phyloP scores from a whole-genome alignment of 75 land plant species.

The Cunninghamia lanceolata region DNA sequence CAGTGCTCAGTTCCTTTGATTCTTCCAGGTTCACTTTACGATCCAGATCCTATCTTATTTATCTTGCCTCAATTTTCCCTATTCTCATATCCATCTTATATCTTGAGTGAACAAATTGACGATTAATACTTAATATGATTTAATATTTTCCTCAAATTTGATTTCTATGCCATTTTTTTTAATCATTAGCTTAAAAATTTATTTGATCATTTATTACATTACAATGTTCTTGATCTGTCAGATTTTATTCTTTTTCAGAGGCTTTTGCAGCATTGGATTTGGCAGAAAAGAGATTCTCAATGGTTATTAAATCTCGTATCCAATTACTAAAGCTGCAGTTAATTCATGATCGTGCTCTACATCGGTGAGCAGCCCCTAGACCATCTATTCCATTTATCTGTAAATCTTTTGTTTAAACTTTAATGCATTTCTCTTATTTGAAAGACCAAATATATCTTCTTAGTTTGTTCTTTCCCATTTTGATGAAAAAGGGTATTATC shows the following conservation, averaged over 20 bases:
- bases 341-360: slow-evolving; percentile 83
- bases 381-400: neutral
- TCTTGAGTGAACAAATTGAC: no score
- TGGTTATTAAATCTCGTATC: slow-evolving; percentile 60
- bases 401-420: slow-evolving; percentile 4
- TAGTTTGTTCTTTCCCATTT: no score
- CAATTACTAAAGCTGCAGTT: slow-evolving; percentile 68
- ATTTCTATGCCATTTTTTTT: no score
- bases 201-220: slow-evolving; percentile 30
- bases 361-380: slow-evolving; percentile 44
- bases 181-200: no score
- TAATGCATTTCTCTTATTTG: neutral
- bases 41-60: no score
- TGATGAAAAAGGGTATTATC: neutral
- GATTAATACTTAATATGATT: no score
- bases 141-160: no score
- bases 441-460: neutral
- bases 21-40: no score
- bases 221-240: neutral
- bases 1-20: no score
- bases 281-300: slow-evolving; percentile 71
- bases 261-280: slow-evolving; percentile 79
- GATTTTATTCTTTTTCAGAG: slow-evolving; percentile 43
- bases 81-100: no score
- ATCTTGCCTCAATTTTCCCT: no score